phyloP scores from a whole-genome alignment of 805 yeast genomes.

The Cyberlindnera meyerae region DNA sequence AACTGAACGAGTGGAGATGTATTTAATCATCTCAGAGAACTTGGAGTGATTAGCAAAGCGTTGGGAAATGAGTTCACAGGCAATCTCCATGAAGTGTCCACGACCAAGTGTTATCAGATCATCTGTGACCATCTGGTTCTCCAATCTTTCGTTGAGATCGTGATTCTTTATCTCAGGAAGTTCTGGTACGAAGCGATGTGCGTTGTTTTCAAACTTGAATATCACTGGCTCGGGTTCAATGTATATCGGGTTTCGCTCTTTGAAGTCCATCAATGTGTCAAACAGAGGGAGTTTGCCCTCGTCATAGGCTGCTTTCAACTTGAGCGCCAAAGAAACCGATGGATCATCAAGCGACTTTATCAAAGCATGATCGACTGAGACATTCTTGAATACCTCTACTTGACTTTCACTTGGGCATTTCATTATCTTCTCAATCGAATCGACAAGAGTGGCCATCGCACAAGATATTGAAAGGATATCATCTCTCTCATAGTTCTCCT shows the following conservation, averaged over 20 bases:
- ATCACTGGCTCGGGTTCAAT: background rate
- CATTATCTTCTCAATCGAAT: background rate
- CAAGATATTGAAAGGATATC: slow-evolving; percentile 2
- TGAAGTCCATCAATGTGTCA: slow-evolving; percentile 3
- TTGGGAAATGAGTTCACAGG: slow-evolving; percentile 1
- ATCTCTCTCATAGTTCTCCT: slow-evolving; percentile 1
- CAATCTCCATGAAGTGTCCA: slow-evolving; percentile 2
- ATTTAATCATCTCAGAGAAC: background rate
- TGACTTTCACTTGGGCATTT: background rate
- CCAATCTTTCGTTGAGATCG: background rate
- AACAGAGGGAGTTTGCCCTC: slow-evolving; percentile 6
- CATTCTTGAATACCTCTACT: background rate
- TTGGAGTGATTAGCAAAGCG: slow-evolving; percentile 4
- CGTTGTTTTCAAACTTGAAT: slow-evolving; percentile 1
- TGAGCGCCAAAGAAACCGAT: slow-evolving; percentile 5
- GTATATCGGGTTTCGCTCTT: background rate
- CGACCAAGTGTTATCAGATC: slow-evolving; percentile 3
- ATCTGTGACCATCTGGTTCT: background rate
- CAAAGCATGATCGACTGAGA: background rate
- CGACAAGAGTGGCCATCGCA: background rate
- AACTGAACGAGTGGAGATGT: background rate
- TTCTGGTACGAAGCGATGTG: slow-evolving; percentile 1
- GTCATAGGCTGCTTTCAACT: slow-evolving; percentile 8
- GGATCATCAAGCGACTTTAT: slow-evolving; percentile 1
- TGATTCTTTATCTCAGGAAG: slow-evolving; percentile 2